Percentiles rank a stretch among this genome's conserved stretches.
Evolutionary conservation across 2,329 filamentous ascomycete species (phyloP).

Genomic region (Rhinocladiella similis): DNA sequence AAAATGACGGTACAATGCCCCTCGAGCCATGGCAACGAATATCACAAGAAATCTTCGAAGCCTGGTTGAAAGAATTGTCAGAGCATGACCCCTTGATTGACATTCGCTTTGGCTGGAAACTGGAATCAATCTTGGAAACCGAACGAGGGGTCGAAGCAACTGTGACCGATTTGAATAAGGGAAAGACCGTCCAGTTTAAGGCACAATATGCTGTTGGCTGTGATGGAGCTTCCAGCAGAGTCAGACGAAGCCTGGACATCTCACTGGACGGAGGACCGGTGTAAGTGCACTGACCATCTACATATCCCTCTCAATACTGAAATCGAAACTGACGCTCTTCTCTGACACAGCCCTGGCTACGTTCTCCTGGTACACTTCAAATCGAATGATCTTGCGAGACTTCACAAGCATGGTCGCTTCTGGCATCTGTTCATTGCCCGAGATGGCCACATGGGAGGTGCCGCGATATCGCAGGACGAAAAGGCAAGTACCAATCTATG

Average conservation of each 20-base stretch:
- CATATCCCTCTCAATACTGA: neutral
- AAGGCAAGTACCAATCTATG: slow-evolving; percentile 5
- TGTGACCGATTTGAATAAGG: slow-evolving; percentile 22
- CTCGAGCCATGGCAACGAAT: slow-evolving; percentile 36
- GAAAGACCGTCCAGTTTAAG: slow-evolving; percentile 20
- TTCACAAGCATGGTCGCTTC: slow-evolving; percentile 32
- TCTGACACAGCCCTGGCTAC: slow-evolving; percentile 14
- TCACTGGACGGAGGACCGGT: slow-evolving; percentile 31
- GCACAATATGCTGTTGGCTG: slow-evolving; percentile 32
- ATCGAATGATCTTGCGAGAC: slow-evolving; percentile 31
- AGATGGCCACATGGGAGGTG: slow-evolving; percentile 4
- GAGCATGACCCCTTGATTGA: slow-evolving; percentile 31
- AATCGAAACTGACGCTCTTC: neutral
- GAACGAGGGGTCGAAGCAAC: slow-evolving; percentile 20
- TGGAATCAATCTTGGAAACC: slow-evolving; percentile 23
- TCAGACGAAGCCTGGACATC: slow-evolving; percentile 29
- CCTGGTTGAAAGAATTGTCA: slow-evolving; percentile 35
- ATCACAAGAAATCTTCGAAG: slow-evolving; percentile 38
- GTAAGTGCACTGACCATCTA: slow-evolving; percentile 23
- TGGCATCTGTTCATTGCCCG: slow-evolving; percentile 36
- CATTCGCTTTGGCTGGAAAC: slow-evolving; percentile 32
- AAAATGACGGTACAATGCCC: slow-evolving; percentile 37
- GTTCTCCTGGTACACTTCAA: slow-evolving; percentile 37
- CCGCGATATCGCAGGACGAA: slow-evolving; percentile 36
- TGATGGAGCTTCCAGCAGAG: slow-evolving; percentile 33